Evolutionary conservation across 768 basidiomycete genomes (phyloP).

Genomic region (Russula ochroleuca): DNA sequence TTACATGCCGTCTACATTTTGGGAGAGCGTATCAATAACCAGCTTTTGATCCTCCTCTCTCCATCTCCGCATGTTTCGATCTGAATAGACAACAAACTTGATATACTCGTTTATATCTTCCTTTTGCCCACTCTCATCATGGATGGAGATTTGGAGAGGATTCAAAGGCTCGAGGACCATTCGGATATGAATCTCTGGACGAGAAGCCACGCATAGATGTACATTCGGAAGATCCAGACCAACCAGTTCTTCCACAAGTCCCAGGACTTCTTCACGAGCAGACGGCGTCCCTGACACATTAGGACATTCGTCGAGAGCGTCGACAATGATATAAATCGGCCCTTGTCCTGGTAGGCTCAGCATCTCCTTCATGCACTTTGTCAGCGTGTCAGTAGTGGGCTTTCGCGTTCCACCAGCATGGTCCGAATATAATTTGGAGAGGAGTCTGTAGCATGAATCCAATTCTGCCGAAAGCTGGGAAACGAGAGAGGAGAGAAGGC

Average conservation of each 20-base stretch:
- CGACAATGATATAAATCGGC: background rate
- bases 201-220: background rate
- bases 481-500: background rate
- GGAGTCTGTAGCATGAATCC: background rate
- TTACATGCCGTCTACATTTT: conserved; percentile 8
- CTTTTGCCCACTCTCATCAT: background rate
- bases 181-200: conserved; percentile 10
- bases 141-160: background rate
- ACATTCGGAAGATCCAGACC: background rate
- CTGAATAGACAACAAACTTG: background rate
- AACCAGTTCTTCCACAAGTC: background rate
- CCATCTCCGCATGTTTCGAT: conserved; percentile 9
- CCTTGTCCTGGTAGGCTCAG: background rate
- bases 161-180: background rate
- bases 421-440: background rate
- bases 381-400: background rate
- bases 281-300: background rate
- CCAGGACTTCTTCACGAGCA: background rate
- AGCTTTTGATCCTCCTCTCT: background rate
- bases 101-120: background rate
- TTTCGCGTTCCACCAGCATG: background rate
- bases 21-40: background rate
- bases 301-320: conserved; percentile 16
- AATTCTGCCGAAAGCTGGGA: conserved; percentile 3
- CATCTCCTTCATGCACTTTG: background rate